A percentile compares a stretch with the other conserved stretches of the same genome.
These are phyloP conservation scores for Curvularia sp. DNA, from an alignment of 2,329 filamentous ascomycete genomes.

Conservation along the genomic window DNA sequence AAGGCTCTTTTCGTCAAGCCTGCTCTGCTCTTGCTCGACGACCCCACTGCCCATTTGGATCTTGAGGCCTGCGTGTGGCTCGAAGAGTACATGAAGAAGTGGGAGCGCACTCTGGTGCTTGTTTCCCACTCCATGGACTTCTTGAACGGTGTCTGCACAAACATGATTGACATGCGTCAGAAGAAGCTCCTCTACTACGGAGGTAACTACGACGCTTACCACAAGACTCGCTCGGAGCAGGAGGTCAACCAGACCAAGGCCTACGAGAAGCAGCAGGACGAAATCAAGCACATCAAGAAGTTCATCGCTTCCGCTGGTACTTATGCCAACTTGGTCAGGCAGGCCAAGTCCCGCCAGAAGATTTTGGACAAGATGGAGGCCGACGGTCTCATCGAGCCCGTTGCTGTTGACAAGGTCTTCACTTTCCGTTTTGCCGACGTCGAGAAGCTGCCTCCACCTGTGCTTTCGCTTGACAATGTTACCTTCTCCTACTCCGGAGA, in stretches of 20 bases:
- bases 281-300: constrained; percentile 99
- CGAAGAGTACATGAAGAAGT: constrained; percentile 99
- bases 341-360: constrained; percentile 99
- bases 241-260: constrained; percentile 99
- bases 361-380: constrained; percentile 99
- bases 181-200: constrained; percentile 95
- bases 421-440: constrained; percentile 98
- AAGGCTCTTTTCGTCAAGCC: constrained; percentile 99
- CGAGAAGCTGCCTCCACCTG: constrained; percentile 97
- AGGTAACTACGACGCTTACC: constrained; percentile 98
- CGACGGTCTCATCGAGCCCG: constrained; percentile 95
- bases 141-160: constrained; percentile 97
- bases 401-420: constrained; percentile 84
- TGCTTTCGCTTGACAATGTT: constrained; percentile 94
- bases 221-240: constrained; percentile 92
- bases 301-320: constrained; percentile 99
- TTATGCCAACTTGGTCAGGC: constrained; percentile 97
- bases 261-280: constrained; percentile 98
- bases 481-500: constrained; percentile 98
- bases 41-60: constrained; percentile 98
- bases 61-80: constrained; percentile 99
- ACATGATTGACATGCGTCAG: constrained; percentile 97
- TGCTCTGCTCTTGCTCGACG: constrained; percentile 91
- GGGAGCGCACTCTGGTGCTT: constrained; percentile 94
- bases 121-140: constrained; percentile 99